Conservation (phyloP, 352 stramenopile genomes). For the Phytopythium vexans region DNA sequence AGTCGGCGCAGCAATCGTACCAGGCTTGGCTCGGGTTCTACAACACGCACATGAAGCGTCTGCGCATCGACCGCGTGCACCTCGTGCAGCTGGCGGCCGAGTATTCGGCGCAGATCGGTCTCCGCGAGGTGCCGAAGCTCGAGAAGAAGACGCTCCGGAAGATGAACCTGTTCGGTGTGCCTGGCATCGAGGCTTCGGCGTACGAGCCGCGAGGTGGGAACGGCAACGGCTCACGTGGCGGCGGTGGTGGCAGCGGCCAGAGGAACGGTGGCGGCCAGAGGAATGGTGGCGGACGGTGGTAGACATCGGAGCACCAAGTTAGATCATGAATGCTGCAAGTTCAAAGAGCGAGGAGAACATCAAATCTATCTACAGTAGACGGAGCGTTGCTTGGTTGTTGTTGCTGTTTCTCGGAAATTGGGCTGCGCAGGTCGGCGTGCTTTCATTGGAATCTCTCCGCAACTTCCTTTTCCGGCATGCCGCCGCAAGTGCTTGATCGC, state of each 20-base stretch:
- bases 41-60: slow-evolving; percentile 67
- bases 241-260: slow-evolving; percentile 5
- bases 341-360: too few species aligned
- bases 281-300: slow-evolving; percentile 6
- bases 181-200: slow-evolving; percentile 52
- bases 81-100: slow-evolving; percentile 81
- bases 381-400: too few species aligned
- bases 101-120: slow-evolving; percentile 50
- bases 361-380: too few species aligned
- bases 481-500: too few species aligned
- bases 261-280: slow-evolving; percentile 13
- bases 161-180: slow-evolving; percentile 81
- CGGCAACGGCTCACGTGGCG: slow-evolving; percentile 9
- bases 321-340: too few species aligned
- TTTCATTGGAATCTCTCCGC: too few species aligned
- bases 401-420: too few species aligned
- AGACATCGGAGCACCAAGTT: too few species aligned
- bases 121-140: slow-evolving; percentile 69
- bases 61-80: slow-evolving; percentile 35
- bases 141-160: slow-evolving; percentile 84
- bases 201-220: slow-evolving; percentile 29
- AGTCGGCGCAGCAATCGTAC: slow-evolving; percentile 88
- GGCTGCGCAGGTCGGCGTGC: too few species aligned
- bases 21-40: slow-evolving; percentile 96
- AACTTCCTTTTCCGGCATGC: too few species aligned